A percentile compares a stretch with the other conserved stretches of the same genome.
Conservation (phyloP, 257 asterid species). For the Euphrasia confusa region DNA sequence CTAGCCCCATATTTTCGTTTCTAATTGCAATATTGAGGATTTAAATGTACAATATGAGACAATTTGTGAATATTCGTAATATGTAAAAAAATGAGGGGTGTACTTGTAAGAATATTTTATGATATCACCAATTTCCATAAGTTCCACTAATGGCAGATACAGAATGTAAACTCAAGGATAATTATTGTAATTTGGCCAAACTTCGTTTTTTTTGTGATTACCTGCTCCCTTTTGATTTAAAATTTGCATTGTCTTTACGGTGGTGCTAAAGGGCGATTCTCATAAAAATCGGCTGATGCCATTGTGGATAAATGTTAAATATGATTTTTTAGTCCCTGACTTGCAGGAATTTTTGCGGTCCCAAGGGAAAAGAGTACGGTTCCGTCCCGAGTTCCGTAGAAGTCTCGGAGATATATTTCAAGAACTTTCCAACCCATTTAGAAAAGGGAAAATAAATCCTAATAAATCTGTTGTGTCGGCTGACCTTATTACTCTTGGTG, state of each 20-base stretch:
- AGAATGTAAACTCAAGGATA: too few species aligned
- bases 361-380: constrained; percentile 75
- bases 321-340: constrained; percentile 13
- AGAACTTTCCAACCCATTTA: constrained; percentile 54
- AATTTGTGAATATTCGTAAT: too few species aligned
- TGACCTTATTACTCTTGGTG: constrained; percentile 82
- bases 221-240: not conserved
- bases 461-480: constrained; percentile 66
- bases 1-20: too few species aligned
- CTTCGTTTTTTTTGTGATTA: not conserved
- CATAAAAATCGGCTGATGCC: not conserved
- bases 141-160: too few species aligned
- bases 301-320: constrained; percentile 3
- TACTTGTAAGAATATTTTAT: too few species aligned
- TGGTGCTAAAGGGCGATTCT: constrained; percentile 3
- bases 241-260: not conserved
- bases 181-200: not conserved
- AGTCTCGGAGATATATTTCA: constrained; percentile 53
- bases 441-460: constrained; percentile 42
- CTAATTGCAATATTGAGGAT: too few species aligned
- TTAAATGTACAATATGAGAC: too few species aligned
- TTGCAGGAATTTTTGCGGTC: constrained; percentile 72
- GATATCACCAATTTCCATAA: too few species aligned
- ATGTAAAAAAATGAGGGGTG: too few species aligned
- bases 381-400: constrained; percentile 64